phyloP scores from a whole-genome alignment of 2,329 filamentous ascomycete genomes.

The Beauveria bassiana region DNA sequence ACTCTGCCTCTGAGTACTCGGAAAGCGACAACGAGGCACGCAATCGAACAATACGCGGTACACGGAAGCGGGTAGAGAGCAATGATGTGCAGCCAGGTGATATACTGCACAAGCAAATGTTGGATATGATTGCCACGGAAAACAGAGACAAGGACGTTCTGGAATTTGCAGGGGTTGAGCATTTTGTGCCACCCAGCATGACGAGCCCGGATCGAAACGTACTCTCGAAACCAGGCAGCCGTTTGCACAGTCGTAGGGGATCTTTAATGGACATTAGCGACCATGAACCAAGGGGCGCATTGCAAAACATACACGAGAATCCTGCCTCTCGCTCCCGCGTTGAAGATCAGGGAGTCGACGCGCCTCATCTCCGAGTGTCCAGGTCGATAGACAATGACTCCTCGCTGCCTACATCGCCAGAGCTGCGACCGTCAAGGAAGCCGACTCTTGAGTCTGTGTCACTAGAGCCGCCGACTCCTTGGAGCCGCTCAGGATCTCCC shows the following conservation, averaged over 20 bases:
- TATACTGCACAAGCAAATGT: conserved; percentile 54
- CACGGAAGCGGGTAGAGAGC: neutral
- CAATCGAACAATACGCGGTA: neutral
- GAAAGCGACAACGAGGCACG: conserved; percentile 42
- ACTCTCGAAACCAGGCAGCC: conserved; percentile 23
- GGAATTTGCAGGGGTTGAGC: conserved; percentile 26
- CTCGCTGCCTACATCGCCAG: conserved; percentile 45
- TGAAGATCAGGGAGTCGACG: conserved; percentile 40
- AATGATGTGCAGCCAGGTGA: conserved; percentile 32
- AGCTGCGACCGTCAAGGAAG: conserved; percentile 38
- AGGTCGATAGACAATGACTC: conserved; percentile 37
- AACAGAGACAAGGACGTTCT: conserved; percentile 34
- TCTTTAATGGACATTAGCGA: conserved; percentile 35
- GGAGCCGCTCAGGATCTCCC: conserved; percentile 58
- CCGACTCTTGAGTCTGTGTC: conserved; percentile 48
- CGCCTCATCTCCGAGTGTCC: conserved; percentile 31
- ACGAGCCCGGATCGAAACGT: conserved; percentile 24
- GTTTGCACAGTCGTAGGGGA: conserved; percentile 26
- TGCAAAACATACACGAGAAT: conserved; percentile 16
- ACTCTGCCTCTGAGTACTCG: conserved; percentile 53
- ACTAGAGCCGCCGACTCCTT: conserved; percentile 54
- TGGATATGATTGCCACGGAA: conserved; percentile 51
- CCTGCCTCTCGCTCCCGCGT: conserved; percentile 20
- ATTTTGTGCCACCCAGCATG: conserved; percentile 26
- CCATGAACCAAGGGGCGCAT: conserved; percentile 25